Conservation (phyloP, 2,329 filamentous ascomycete genomes). For the Ophiostoma perfectum region DNA sequence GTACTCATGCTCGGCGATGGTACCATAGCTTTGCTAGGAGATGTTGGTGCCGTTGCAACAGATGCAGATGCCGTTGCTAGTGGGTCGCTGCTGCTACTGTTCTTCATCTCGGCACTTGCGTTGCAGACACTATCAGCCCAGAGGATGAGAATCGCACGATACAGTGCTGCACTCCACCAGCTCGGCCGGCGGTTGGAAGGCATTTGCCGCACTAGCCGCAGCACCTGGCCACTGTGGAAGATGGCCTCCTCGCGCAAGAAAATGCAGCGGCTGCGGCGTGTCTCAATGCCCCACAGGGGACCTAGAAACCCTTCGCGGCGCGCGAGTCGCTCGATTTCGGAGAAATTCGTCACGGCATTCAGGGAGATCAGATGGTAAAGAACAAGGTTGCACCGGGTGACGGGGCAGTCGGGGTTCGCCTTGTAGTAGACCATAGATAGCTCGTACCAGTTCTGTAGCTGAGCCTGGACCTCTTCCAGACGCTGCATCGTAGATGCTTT, state of each 20-base stretch:
- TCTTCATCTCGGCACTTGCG: background rate
- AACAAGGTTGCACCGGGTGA: conserved; percentile 60
- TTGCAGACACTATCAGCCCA: conserved; percentile 55
- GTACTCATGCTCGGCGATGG: conserved; percentile 15
- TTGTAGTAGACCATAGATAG: conserved; percentile 54
- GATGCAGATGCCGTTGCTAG: conserved; percentile 17
- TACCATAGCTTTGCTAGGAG: conserved; percentile 11
- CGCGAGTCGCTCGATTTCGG: conserved; percentile 61
- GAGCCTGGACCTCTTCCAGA: conserved; percentile 58
- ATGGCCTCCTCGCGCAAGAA: conserved; percentile 58
- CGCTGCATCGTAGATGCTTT: conserved; percentile 55
- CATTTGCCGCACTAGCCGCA: conserved; percentile 57
- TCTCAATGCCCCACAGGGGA: background rate
- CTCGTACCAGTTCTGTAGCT: conserved; percentile 63
- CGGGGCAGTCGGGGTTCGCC: conserved; percentile 50
- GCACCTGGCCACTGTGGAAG: conserved; percentile 63
- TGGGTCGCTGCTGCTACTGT: background rate
- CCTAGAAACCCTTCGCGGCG: conserved; percentile 50
- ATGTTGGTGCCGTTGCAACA: background rate
- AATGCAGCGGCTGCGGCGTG: conserved; percentile 56
- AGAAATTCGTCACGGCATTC: conserved; percentile 62
- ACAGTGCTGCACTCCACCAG: conserved; percentile 68
- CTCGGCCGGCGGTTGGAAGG: conserved; percentile 54
- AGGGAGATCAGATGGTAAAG: conserved; percentile 67
- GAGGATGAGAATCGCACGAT: conserved; percentile 58